These are phyloP conservation scores for Kwoniella europaea DNA, from an alignment of 768 basidiomycete genomes.

Conservation along the genomic window DNA sequence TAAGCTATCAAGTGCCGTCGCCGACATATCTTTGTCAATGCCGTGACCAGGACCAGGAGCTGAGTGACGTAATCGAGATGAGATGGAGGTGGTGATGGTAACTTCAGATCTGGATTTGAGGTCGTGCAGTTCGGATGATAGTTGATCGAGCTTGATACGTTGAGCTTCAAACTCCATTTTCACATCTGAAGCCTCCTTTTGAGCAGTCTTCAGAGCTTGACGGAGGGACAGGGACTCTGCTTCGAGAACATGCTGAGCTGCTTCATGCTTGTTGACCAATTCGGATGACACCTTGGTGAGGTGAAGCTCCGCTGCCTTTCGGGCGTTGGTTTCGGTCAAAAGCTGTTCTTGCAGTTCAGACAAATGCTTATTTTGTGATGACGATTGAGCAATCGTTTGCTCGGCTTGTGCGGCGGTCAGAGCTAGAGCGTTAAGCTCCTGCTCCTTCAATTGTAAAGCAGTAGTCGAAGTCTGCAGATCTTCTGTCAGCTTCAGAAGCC, in stretches of 20 bases:
- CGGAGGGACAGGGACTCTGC: slow-evolving; percentile 22
- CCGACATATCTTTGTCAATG: slow-evolving; percentile 17
- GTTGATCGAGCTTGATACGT: background rate
- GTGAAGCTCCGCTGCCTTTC: slow-evolving; percentile 12
- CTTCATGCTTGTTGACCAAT: slow-evolving; percentile 18
- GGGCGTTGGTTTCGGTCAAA: slow-evolving; percentile 4
- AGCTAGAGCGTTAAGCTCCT: background rate
- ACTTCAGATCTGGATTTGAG: slow-evolving; percentile 8
- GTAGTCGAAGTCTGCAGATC: background rate
- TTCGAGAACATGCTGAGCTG: slow-evolving; percentile 17
- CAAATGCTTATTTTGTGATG: background rate
- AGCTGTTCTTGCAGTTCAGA: slow-evolving; percentile 2
- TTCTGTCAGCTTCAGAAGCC: background rate
- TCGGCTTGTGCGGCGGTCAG: background rate
- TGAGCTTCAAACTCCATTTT: background rate
- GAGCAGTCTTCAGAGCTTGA: slow-evolving; percentile 1
- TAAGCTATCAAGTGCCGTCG: slow-evolving; percentile 12
- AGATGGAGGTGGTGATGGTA: slow-evolving; percentile 22
- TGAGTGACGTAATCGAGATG: slow-evolving; percentile 14
- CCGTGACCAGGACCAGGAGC: slow-evolving; percentile 15
- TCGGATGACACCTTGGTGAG: slow-evolving; percentile 3
- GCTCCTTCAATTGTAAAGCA: background rate
- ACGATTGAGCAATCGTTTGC: background rate
- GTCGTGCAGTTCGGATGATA: slow-evolving; percentile 13
- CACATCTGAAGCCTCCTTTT: slow-evolving; percentile 8